Evolutionary conservation across 2,329 filamentous ascomycete species (phyloP).

Genomic region (Ophiostoma sp.): DNA sequence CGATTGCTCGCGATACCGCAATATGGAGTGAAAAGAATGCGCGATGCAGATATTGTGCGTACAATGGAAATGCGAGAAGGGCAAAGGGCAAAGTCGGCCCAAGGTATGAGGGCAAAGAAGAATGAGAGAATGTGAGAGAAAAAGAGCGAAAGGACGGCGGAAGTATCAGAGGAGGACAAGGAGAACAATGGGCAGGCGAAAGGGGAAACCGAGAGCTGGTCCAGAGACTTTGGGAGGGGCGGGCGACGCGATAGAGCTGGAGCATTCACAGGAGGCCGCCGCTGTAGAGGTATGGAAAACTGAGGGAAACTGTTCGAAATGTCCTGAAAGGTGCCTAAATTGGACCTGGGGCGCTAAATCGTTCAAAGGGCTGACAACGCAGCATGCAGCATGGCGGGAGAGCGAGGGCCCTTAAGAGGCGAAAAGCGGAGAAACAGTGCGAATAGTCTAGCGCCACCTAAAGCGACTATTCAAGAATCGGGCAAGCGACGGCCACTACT

Average conservation of each 20-base stretch:
- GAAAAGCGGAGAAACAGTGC: slow-evolving; percentile 14
- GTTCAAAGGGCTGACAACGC: neutral
- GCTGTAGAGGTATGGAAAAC: neutral
- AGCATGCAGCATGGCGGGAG: neutral
- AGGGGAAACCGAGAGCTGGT: neutral
- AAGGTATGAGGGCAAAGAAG: too few relatives aligned
- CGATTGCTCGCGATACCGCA: neutral
- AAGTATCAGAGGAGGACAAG: neutral
- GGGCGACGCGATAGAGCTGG: neutral
- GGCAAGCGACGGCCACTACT: slow-evolving; percentile 19
- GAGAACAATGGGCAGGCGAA: neutral
- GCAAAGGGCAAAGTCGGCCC: neutral
- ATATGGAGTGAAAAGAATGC: neutral
- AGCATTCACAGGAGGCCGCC: neutral
- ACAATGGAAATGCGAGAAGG: neutral
- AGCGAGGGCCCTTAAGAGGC: neutral
- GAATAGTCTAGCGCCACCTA: slow-evolving; percentile 14
- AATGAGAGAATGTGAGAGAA: neutral
- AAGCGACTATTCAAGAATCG: slow-evolving; percentile 16
- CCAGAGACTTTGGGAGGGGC: neutral
- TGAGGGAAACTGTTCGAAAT: neutral
- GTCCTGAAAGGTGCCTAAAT: neutral
- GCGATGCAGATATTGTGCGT: neutral
- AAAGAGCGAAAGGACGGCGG: slow-evolving; percentile 6
- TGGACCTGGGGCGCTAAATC: neutral